phyloP scores from a whole-genome alignment of 805 yeast genomes.

The Maudiozyma barnettii region DNA sequence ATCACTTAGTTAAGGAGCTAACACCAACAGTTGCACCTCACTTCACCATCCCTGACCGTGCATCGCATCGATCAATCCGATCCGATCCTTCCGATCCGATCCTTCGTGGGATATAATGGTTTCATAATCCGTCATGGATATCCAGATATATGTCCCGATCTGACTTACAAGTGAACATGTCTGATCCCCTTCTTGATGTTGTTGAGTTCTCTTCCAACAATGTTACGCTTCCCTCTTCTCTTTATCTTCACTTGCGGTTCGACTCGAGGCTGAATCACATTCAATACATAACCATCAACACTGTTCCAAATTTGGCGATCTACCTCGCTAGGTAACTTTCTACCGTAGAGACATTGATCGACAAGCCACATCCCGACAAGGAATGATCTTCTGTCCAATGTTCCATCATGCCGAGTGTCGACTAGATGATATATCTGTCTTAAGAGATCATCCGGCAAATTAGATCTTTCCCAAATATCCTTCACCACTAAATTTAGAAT shows the following conservation, averaged over 20 bases:
- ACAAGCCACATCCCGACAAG: constrained; percentile 97
- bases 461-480: constrained; percentile 73
- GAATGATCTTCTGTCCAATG: constrained; percentile 70
- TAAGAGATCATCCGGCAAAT: constrained; percentile 56
- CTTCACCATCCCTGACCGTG: no score
- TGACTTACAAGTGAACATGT: constrained; percentile 13
- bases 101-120: no score
- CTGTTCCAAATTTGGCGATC: constrained; percentile 73
- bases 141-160: no score
- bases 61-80: no score
- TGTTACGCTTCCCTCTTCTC: constrained; percentile 15
- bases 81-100: no score
- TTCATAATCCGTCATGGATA: no score
- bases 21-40: no score
- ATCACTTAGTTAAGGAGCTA: no score
- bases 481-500: constrained; percentile 47
- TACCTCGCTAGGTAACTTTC: constrained; percentile 70
- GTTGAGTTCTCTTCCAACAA: constrained; percentile 18
- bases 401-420: constrained; percentile 57
- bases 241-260: constrained; percentile 10
- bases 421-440: constrained; percentile 65
- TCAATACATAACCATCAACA: constrained; percentile 32
- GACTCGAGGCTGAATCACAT: constrained; percentile 6
- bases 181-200: constrained; percentile 24
- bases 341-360: constrained; percentile 90